A percentile compares a stretch with the other conserved stretches of the same genome.
phyloP scores from a whole-genome alignment of 1,284 basidiomycete species.

The Omphalotus olearius region DNA sequence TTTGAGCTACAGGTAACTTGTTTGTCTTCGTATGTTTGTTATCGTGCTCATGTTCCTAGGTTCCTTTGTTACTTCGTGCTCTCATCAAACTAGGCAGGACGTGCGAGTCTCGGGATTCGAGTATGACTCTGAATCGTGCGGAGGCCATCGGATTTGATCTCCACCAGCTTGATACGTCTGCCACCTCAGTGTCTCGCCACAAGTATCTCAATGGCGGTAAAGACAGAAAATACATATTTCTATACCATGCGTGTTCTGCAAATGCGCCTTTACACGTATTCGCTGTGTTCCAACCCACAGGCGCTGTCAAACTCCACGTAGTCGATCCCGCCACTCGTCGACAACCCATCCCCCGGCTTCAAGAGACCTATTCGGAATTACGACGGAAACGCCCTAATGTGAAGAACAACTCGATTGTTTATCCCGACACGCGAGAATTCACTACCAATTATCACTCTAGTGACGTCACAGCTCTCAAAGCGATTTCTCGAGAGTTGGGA shows the following conservation, averaged over 20 bases:
- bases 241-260: conserved; percentile 85
- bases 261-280: conserved; percentile 85
- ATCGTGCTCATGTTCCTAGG: conserved; percentile 34
- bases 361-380: conserved; percentile 68
- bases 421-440: conserved; percentile 71
- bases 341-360: conserved; percentile 76
- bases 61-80: conserved; percentile 84
- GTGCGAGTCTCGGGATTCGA: conserved; percentile 67
- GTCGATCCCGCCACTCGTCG: conserved; percentile 87
- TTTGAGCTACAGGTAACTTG: conserved; percentile 83
- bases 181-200: conserved; percentile 49
- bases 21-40: conserved; percentile 5
- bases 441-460: conserved; percentile 77
- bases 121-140: conserved; percentile 79
- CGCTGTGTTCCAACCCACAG: conserved; percentile 80
- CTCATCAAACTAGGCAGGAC: conserved; percentile 83
- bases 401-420: conserved; percentile 52
- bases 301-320: conserved; percentile 76
- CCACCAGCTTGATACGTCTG: conserved; percentile 72
- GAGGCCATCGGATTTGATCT: conserved; percentile 85
- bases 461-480: conserved; percentile 79
- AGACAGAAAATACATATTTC: conserved; percentile 79
- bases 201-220: conserved; percentile 77
- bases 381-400: conserved; percentile 42
- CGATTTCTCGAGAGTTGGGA: conserved; percentile 86